phyloP scores from a whole-genome alignment of 2,329 filamentous ascomycete genomes.

The Aquanectria penicillioides region DNA sequence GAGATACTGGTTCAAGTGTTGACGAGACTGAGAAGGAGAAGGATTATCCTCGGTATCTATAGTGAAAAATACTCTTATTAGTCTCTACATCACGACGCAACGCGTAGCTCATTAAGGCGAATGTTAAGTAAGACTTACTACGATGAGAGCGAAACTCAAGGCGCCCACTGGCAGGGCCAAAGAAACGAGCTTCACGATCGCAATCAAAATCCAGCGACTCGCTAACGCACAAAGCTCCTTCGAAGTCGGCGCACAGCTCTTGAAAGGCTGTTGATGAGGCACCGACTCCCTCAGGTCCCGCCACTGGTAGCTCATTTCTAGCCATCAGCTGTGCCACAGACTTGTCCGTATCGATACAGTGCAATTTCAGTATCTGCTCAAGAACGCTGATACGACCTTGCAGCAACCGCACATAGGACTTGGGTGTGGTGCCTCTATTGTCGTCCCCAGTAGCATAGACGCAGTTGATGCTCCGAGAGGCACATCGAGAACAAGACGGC shows the following conservation, averaged over 20 bases:
- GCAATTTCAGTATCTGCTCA: slow-evolving; percentile 2
- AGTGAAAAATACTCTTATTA: neutral
- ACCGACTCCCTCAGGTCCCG: neutral
- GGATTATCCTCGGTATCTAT: neutral
- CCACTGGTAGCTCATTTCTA: too few species aligned
- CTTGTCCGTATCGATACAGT: slow-evolving; percentile 6
- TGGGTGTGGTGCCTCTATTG: neutral
- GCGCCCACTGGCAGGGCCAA: slow-evolving; percentile 49
- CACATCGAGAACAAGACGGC: slow-evolving; percentile 31
- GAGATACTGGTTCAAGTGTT: neutral
- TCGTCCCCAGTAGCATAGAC: slow-evolving; percentile 16
- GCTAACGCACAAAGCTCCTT: slow-evolving; percentile 35
- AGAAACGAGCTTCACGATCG: slow-evolving; percentile 48
- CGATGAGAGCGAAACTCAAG: slow-evolving; percentile 39
- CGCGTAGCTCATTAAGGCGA: too few species aligned
- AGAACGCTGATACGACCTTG: slow-evolving; percentile 7
- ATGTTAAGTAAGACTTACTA: neutral
- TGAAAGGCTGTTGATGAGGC: neutral
- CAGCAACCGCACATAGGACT: neutral
- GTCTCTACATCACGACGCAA: neutral
- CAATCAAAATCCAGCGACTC: slow-evolving; percentile 49
- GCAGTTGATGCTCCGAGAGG: slow-evolving; percentile 43
- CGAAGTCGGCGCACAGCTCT: slow-evolving; percentile 33
- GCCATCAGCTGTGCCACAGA: neutral
- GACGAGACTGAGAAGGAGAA: too few species aligned